Evolutionary conservation across 345 rosid genomes (phyloP).

Genomic region (Ceriops zippeliana): DNA sequence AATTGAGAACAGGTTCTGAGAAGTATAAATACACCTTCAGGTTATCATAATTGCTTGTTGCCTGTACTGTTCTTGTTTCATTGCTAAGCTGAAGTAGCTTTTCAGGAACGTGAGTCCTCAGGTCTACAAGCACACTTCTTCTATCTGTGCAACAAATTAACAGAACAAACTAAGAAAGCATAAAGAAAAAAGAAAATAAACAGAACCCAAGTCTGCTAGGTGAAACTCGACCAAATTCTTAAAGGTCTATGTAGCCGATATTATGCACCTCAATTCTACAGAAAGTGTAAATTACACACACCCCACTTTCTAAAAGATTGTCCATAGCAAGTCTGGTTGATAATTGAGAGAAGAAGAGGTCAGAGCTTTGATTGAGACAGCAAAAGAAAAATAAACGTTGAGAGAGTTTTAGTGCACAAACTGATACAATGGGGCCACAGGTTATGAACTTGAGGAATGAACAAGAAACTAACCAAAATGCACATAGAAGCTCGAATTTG

Average conservation of each 20-base stretch:
- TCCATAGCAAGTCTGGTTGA: background rate
- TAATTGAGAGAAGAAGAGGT: background rate
- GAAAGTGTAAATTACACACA: background rate
- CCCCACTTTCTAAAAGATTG: no score
- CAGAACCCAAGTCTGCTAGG: background rate
- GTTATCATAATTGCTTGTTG: slow-evolving; percentile 59
- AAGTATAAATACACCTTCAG: slow-evolving; percentile 74
- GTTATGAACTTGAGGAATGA: background rate
- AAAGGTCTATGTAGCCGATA: no score
- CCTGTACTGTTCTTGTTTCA: slow-evolving; percentile 68
- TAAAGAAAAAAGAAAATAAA: background rate
- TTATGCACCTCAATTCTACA: background rate
- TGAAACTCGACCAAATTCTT: background rate
- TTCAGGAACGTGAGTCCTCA: slow-evolving; percentile 70
- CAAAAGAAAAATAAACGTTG: background rate
- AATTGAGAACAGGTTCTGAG: slow-evolving; percentile 69
- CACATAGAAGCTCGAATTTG: slow-evolving; percentile 62
- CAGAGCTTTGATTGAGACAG: background rate
- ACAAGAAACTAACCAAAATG: slow-evolving; percentile 61
- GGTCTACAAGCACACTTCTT: slow-evolving; percentile 58
- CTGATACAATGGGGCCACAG: background rate
- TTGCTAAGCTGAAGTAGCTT: slow-evolving; percentile 55
- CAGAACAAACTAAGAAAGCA: slow-evolving; percentile 13
- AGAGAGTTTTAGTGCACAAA: background rate
- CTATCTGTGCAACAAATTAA: slow-evolving; percentile 51